Percentiles rank a stretch among this genome's conserved stretches.
Conservation (phyloP, 176 grass and related monocot genomes). For the Lolium rigidum region DNA sequence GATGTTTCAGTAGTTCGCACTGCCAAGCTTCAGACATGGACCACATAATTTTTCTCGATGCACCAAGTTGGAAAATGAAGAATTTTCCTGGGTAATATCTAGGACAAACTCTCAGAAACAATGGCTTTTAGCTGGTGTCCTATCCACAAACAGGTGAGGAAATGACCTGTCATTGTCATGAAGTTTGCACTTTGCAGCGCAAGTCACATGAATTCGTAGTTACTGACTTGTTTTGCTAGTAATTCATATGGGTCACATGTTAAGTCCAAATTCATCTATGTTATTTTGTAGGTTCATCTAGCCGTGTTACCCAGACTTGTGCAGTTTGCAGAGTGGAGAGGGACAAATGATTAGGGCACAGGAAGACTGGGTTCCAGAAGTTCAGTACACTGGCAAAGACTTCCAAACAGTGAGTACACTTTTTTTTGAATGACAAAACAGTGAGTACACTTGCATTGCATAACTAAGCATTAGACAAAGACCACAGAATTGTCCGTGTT, state of each 20-base stretch:
- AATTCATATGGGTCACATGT: background rate
- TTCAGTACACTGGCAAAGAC: background rate
- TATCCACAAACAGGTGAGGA: background rate
- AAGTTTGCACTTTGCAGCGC: background rate
- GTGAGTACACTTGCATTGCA: slow-evolving; percentile 7
- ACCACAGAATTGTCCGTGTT: background rate
- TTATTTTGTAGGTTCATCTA: background rate
- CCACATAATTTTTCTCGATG: background rate
- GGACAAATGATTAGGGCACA: background rate
- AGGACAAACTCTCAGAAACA: background rate
- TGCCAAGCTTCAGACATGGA: background rate
- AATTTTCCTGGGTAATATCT: no score
- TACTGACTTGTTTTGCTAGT: background rate
- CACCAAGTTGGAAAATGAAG: background rate
- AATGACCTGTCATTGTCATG: background rate
- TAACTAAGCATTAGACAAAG: background rate
- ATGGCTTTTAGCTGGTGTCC: background rate
- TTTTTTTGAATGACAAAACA: no score
- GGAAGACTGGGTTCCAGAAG: slow-evolving; percentile 5
- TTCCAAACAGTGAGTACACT: background rate
- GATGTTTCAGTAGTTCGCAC: background rate
- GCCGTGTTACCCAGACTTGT: background rate
- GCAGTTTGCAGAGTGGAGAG: slow-evolving; percentile 3
- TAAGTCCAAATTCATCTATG: background rate
- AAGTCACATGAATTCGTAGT: background rate